Evolutionary conservation across 2,329 filamentous ascomycete species (phyloP).

Genomic region (Sclerotinia trifoliorum): DNA sequence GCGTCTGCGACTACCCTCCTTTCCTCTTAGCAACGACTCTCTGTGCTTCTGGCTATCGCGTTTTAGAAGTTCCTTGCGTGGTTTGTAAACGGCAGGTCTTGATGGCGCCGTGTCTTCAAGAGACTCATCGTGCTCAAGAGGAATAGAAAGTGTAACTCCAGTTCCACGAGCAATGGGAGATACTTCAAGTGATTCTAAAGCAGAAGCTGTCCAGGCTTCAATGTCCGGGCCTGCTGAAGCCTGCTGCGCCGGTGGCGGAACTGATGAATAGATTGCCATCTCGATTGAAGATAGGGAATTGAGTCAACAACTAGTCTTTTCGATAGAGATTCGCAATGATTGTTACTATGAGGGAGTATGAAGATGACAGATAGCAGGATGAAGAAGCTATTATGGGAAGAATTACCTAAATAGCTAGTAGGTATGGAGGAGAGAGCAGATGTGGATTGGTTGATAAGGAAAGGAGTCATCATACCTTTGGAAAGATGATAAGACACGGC

Average conservation of each 20-base stretch:
- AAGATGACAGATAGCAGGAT: conserved; percentile 7
- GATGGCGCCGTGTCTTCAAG: conserved; percentile 26
- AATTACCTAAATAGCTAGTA: background rate
- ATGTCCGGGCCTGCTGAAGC: conserved; percentile 51
- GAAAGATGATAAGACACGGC: conserved; percentile 7
- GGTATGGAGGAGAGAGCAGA: background rate
- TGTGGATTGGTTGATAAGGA: background rate
- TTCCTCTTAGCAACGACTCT: conserved; percentile 69
- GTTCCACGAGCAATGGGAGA: conserved; percentile 58
- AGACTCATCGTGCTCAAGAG: conserved; percentile 60
- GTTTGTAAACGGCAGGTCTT: conserved; percentile 38
- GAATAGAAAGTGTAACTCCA: conserved; percentile 67
- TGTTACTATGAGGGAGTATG: background rate
- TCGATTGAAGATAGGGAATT: conserved; percentile 24
- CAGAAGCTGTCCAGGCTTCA: conserved; percentile 64
- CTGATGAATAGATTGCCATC: conserved; percentile 55
- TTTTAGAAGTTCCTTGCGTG: conserved; percentile 43
- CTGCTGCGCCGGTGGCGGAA: conserved; percentile 49
- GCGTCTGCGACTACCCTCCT: conserved; percentile 82
- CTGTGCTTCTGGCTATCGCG: conserved; percentile 58
- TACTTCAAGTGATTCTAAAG: conserved; percentile 55
- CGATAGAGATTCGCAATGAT: background rate
- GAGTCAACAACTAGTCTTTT: background rate
- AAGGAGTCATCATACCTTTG: background rate
- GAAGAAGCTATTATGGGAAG: background rate